Evolutionary conservation across 306 rosid species (phyloP).

Genomic region (Quercus alba): DNA sequence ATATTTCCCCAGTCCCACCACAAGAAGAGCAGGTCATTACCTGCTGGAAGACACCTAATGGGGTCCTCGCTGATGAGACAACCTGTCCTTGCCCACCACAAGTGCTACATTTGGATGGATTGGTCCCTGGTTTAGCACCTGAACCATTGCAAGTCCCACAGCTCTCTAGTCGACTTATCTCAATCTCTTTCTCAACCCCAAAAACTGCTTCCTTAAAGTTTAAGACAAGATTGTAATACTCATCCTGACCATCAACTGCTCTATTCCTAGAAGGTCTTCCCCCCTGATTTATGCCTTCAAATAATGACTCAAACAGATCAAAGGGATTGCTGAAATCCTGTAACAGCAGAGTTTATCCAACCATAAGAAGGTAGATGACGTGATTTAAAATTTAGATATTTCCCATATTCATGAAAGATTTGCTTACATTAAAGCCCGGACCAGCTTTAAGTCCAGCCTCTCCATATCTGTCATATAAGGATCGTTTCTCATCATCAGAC

Average conservation of each 20-base stretch:
- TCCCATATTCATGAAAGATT: conserved; percentile 6
- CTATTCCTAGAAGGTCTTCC: conserved; percentile 55
- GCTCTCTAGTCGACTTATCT: conserved; percentile 76
- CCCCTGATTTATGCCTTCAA: conserved; percentile 55
- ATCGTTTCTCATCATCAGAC: conserved; percentile 91
- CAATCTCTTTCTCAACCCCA: conserved; percentile 95
- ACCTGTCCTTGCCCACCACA: conserved; percentile 99
- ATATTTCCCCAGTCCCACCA: conserved; percentile 81
- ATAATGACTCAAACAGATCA: conserved; percentile 58
- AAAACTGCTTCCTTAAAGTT: conserved; percentile 95
- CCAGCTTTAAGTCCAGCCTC: conserved; percentile 96
- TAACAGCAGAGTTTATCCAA: background rate
- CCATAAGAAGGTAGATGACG: conserved; percentile 3
- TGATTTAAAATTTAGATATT: background rate
- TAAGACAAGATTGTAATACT: conserved; percentile 70
- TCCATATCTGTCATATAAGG: conserved; percentile 85
- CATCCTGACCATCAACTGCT: conserved; percentile 64
- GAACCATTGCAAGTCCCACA: conserved; percentile 94
- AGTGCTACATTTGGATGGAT: conserved; percentile 72
- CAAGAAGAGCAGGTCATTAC: conserved; percentile 96
- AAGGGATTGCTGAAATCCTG: conserved; percentile 74
- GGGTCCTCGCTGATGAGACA: conserved; percentile 85
- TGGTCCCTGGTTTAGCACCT: conserved; percentile 94
- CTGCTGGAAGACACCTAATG: conserved; percentile 96
- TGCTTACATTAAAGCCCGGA: conserved; percentile 84